Conservation (phyloP, 352 stramenopile species). For the Phytopythium helicoides region DNA sequence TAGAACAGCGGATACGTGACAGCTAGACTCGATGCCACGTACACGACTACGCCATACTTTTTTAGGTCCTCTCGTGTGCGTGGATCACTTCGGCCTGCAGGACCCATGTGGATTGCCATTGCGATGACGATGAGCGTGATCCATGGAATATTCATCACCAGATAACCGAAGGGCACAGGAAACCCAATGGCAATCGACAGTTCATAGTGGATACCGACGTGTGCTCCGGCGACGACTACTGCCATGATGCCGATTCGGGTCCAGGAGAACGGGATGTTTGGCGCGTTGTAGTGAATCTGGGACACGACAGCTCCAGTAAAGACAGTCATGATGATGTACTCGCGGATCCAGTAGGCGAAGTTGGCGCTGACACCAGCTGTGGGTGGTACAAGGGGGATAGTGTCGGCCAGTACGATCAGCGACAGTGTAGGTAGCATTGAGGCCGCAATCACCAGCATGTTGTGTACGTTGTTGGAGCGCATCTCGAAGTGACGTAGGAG, state of each 20-base stretch:
- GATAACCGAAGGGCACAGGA: constrained; percentile 16
- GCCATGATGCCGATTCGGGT: constrained; percentile 6
- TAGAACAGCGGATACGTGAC: constrained; percentile 21
- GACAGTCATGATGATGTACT: constrained; percentile 11
- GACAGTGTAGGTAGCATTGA: constrained; percentile 13
- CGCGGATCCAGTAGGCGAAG: constrained; percentile 11
- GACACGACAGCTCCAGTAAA: constrained; percentile 12
- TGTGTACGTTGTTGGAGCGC: neutral
- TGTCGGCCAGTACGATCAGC: constrained; percentile 10
- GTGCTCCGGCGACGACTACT: constrained; percentile 2
- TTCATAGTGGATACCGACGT: constrained; percentile 11
- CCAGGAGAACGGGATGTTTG: constrained; percentile 1
- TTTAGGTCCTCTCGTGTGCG: constrained; percentile 8
- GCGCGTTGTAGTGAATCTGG: neutral
- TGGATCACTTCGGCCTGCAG: neutral
- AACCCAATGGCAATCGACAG: constrained; percentile 13
- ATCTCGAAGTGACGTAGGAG: neutral
- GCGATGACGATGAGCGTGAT: constrained; percentile 12
- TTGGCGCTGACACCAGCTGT: constrained; percentile 11
- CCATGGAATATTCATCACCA: constrained; percentile 16
- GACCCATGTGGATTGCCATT: constrained; percentile 15
- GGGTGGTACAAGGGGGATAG: constrained; percentile 11
- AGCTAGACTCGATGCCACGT: constrained; percentile 12
- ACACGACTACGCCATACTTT: constrained; percentile 11
- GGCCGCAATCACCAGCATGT: constrained; percentile 2